Evolutionary conservation across 2,329 filamentous ascomycete genomes (phyloP), one percentile per base, ranked within the genome.

Genomic region (Epichloe scottii): DNA sequence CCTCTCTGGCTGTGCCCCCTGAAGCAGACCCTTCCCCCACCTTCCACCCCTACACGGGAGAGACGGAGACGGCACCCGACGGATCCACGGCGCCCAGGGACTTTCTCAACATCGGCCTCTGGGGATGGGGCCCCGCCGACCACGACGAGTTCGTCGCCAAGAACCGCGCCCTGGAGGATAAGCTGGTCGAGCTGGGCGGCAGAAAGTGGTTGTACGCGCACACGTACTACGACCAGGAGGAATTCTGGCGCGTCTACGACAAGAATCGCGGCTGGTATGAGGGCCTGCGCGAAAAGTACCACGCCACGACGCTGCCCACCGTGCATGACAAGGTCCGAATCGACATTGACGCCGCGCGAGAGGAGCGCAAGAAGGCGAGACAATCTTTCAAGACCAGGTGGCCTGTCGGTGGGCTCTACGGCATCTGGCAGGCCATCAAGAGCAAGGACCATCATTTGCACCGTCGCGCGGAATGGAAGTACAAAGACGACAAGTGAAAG

Each of bases 171-270:
- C 73, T 94, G 19, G 89, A 94, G 68, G 68, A 71, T 19, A 84
- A 85, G 61, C 77, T 90, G 4, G 71, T 72, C 46, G 74, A 80
- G 56, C 75, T 93, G 1, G 82, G 82, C 45, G 89, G 88, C 2
- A 79, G 85, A 71, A 94, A 94, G 70, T 93, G 87, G 85, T 71
- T 94, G 12, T 94, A 95, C 66, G 87, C 88, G 3, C 85, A 91
- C 60, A 85, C 87, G 0, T 94, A 89, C 69, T 93, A 93, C 65
- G 75, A 77, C n/a, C 77, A 85, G 61, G 69, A 75, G 0, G 79
- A 86, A 61, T 89, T 87, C 66, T 87, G 82, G 82, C 59, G 68
- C 35, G 71, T 81, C 48, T 87, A 87, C 63, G 73, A 72, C 62
- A 8, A 50, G 4, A 73, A 72, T 51, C 66, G 70, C 42, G 59